These are phyloP conservation scores for Penicillium paradoxum DNA, from an alignment of 495 filamentous ascomycete species.

Conservation along the genomic window DNA sequence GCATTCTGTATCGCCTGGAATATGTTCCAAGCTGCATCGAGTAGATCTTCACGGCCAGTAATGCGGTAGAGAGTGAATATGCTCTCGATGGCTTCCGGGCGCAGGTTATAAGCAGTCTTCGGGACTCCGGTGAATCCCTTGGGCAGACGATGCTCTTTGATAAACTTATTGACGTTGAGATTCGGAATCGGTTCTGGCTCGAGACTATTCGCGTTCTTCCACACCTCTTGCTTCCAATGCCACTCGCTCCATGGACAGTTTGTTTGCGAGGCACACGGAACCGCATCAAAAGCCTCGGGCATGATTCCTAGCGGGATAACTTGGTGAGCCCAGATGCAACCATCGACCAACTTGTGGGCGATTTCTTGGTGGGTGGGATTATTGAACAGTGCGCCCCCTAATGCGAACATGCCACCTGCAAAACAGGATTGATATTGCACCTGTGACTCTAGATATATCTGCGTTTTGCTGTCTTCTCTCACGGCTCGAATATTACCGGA, in stretches of 20 bases:
- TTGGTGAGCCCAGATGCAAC: constrained; percentile 76
- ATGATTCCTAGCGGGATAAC: constrained; percentile 37
- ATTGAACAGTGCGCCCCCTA: constrained; percentile 68
- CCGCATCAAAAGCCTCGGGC: constrained; percentile 37
- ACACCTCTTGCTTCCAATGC: constrained; percentile 31
- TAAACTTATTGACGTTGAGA: constrained; percentile 14
- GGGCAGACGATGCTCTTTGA: constrained; percentile 28
- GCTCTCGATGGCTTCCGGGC: constrained; percentile 55
- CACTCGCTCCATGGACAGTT: constrained; percentile 37
- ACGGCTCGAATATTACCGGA: constrained; percentile 27
- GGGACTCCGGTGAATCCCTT: constrained; percentile 32
- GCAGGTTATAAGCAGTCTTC: constrained; percentile 37
- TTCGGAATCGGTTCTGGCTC: constrained; percentile 4
- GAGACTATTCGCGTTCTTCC: constrained; percentile 9
- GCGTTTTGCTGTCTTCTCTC: constrained; percentile 10
- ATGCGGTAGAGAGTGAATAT: constrained; percentile 61
- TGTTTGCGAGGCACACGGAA: constrained; percentile 29
- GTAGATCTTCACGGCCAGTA: constrained; percentile 51
- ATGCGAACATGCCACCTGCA: constrained; percentile 78
- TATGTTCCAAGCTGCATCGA: constrained; percentile 62
- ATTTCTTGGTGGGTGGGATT: constrained; percentile 62
- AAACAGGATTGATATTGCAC: constrained; percentile 71
- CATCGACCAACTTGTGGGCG: constrained; percentile 68
- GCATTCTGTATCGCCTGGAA: constrained; percentile 48
- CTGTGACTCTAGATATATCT: constrained; percentile 27